Percentiles rank a stretch among this genome's conserved stretches.
Conservation (phyloP, 805 yeast genomes). For the Kuraishia hungarica region DNA sequence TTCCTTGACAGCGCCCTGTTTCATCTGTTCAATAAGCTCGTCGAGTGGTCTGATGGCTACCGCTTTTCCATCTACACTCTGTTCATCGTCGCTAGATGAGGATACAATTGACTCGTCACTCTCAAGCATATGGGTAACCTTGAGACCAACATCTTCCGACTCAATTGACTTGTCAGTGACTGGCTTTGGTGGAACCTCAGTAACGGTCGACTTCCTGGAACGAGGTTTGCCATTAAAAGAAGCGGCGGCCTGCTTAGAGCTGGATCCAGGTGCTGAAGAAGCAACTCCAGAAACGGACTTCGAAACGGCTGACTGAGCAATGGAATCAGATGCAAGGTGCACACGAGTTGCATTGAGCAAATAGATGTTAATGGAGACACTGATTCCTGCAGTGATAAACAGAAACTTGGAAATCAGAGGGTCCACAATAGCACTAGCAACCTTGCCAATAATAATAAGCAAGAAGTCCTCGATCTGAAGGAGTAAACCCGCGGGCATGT, state of each 20-base stretch:
- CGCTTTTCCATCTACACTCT: slow-evolving; percentile 9
- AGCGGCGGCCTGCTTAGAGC: background rate
- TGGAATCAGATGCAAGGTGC: slow-evolving; percentile 29
- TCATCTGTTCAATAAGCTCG: slow-evolving; percentile 51
- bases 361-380: slow-evolving; percentile 76
- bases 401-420: slow-evolving; percentile 71
- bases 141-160: slow-evolving; percentile 13
- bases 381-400: slow-evolving; percentile 61
- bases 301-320: slow-evolving; percentile 2
- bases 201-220: background rate
- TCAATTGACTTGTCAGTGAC: slow-evolving; percentile 6
- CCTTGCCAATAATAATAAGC: slow-evolving; percentile 37
- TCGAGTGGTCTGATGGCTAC: slow-evolving; percentile 40
- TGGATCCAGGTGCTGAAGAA: background rate
- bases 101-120: slow-evolving; percentile 13
- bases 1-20: slow-evolving; percentile 61
- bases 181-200: background rate
- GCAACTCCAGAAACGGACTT: background rate
- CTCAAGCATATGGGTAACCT: slow-evolving; percentile 25
- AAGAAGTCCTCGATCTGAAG: slow-evolving; percentile 57
- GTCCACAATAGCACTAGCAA: slow-evolving; percentile 70
- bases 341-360: slow-evolving; percentile 78
- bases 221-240: background rate
- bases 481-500: slow-evolving; percentile 46
- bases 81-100: slow-evolving; percentile 23